Evolutionary conservation across 2,329 filamentous ascomycete genomes (phyloP).

Genomic region (Colletotrichum coccodes): DNA sequence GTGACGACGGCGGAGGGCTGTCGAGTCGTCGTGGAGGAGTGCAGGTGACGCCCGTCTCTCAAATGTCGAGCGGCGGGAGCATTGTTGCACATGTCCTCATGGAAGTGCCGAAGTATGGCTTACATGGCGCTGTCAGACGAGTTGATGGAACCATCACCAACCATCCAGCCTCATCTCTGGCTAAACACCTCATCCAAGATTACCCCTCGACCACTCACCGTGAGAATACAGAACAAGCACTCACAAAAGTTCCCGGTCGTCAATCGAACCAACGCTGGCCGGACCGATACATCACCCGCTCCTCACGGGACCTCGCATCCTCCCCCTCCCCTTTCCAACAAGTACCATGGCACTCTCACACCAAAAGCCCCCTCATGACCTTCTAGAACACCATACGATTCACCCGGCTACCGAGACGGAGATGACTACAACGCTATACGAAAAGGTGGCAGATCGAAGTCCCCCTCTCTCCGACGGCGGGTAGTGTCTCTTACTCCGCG

Average conservation of each 20-base stretch:
- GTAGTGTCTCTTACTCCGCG: not conserved
- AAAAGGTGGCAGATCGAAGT: not conserved
- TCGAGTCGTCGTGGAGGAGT: too few species aligned
- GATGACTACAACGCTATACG: not conserved
- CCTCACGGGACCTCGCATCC: not conserved
- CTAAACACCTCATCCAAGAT: not conserved
- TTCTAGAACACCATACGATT: not conserved
- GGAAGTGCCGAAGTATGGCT: not conserved
- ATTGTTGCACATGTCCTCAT: not conserved
- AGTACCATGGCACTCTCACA: not conserved
- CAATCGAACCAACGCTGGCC: not conserved
- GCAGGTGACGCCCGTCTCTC: not conserved
- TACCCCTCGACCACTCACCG: not conserved
- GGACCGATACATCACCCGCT: not conserved
- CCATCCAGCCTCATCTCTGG: not conserved
- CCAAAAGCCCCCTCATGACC: not conserved
- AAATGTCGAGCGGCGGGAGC: not conserved
- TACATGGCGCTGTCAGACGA: not conserved
- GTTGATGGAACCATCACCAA: slow-evolving; percentile 16
- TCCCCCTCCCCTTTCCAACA: not conserved
- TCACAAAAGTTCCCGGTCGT: not conserved
- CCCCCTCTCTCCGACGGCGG: not conserved
- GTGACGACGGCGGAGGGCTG: not conserved
- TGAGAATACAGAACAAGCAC: not conserved
- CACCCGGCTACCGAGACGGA: slow-evolving; percentile 6